Evolutionary conservation across 75 land plant genomes (phyloP).

Genomic region (Pseudotsuga menziesii): DNA sequence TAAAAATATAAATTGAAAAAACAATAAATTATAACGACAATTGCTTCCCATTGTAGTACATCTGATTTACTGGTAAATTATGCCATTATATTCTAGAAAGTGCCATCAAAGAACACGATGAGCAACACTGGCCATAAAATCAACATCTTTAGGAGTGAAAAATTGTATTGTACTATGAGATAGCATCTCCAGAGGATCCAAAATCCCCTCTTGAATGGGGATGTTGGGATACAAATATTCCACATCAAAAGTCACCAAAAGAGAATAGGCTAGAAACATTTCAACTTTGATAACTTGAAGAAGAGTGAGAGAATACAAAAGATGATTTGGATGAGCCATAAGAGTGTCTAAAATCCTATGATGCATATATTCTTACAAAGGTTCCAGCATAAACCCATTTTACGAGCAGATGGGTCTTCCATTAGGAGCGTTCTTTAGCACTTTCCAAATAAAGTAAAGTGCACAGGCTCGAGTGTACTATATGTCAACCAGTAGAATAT

Average conservation of each 20-base stretch:
- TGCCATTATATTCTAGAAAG: too few species aligned
- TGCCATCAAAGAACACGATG: too few species aligned
- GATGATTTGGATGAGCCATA: neutral
- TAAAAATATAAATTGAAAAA: too few species aligned
- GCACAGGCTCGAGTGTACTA: neutral
- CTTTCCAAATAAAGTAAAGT: neutral
- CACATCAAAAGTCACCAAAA: constrained; percentile 18
- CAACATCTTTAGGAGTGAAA: too few species aligned
- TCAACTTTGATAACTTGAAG: neutral
- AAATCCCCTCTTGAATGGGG: neutral
- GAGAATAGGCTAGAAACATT: neutral
- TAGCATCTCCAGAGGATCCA: neutral
- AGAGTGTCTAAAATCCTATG: neutral
- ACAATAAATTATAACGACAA: too few species aligned
- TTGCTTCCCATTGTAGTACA: too few species aligned
- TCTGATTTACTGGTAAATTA: too few species aligned
- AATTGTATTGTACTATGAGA: too few species aligned
- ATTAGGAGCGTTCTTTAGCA: neutral
- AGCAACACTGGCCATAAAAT: too few species aligned
- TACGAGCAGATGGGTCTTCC: constrained; percentile 6
- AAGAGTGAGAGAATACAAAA: constrained; percentile 5
- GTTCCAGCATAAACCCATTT: neutral
- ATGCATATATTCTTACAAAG: neutral
- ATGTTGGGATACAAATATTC: constrained; percentile 12
- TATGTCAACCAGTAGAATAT: too few species aligned